Conservation (phyloP, 495 filamentous ascomycete species). For the Aspergillus carlsbadensis region DNA sequence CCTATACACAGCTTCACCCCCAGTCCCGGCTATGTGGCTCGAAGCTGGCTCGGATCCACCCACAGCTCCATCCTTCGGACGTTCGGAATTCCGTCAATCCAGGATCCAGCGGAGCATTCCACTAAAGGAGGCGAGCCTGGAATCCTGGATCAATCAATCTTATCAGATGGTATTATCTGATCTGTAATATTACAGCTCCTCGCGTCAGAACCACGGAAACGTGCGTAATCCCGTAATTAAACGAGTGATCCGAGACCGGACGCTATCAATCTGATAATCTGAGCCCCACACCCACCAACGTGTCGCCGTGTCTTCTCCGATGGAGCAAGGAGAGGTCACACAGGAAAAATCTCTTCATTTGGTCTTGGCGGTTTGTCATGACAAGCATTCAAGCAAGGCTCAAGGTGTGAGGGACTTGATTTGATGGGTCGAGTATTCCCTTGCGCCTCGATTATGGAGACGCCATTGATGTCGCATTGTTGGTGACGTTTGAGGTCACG, state of each 20-base stretch:
- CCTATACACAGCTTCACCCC: too few relatives aligned
- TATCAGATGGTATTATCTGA: conserved; percentile 5
- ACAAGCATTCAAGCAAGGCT: too few relatives aligned
- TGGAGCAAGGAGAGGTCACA: background rate
- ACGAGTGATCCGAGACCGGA: background rate
- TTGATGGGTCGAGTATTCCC: too few relatives aligned
- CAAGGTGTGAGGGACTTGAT: background rate
- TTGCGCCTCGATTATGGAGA: background rate
- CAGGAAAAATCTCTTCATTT: conserved; percentile 1
- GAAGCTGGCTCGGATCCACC: too few relatives aligned
- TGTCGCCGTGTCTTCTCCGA: background rate
- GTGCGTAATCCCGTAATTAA: background rate
- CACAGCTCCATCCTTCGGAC: too few relatives aligned
- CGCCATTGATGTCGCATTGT: too few relatives aligned
- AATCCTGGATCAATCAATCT: too few relatives aligned
- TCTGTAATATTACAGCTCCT: background rate
- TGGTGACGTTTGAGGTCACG: too few relatives aligned
- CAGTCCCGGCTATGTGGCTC: too few relatives aligned
- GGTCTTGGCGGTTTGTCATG: background rate
- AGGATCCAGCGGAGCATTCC: too few relatives aligned
- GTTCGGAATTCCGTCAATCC: too few relatives aligned
- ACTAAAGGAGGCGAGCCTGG: too few relatives aligned
- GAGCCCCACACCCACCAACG: background rate
- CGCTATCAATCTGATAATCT: conserved; percentile 6
- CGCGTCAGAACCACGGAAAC: background rate